Conservation (phyloP, 2,329 filamentous ascomycete genomes). For the Neopestalotiopsis sp. region DNA sequence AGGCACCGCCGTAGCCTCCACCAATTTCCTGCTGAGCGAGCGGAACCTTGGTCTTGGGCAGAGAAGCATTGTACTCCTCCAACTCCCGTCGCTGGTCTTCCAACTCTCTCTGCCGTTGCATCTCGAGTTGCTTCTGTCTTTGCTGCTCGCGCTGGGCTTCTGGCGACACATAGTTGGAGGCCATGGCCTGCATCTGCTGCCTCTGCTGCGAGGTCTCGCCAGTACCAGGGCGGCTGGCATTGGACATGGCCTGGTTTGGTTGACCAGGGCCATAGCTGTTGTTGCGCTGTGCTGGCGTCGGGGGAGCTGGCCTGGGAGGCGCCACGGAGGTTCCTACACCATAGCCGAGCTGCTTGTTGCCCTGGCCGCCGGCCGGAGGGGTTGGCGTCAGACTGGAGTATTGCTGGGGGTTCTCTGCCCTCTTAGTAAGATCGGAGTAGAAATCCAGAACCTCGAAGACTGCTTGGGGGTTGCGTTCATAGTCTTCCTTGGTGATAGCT, state of each 20-base stretch:
- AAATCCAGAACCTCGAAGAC: constrained; percentile 83
- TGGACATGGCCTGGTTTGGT: constrained; percentile 40
- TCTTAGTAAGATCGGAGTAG: constrained; percentile 82
- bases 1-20: constrained; percentile 61
- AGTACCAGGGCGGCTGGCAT: constrained; percentile 49
- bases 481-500: constrained; percentile 97
- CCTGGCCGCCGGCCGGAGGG: constrained; percentile 60
- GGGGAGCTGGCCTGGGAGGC: constrained; percentile 70
- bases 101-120: constrained; percentile 60
- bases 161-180: constrained; percentile 57
- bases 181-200: constrained; percentile 62
- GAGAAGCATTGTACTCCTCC: constrained; percentile 86
- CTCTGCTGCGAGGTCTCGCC: constrained; percentile 57
- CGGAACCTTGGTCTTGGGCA: constrained; percentile 81
- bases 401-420: constrained; percentile 71
- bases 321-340: constrained; percentile 63
- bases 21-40: constrained; percentile 90
- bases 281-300: constrained; percentile 49
- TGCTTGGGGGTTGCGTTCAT: constrained; percentile 92
- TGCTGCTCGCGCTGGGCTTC: constrained; percentile 60
- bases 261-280: constrained; percentile 43
- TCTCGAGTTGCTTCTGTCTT: constrained; percentile 66
- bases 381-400: constrained; percentile 73
- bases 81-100: constrained; percentile 77
- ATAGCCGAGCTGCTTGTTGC: constrained; percentile 69